These are phyloP conservation scores for Chlamydomonas applanata DNA, from an alignment of 139 green algal genomes.

Conservation along the genomic window DNA sequence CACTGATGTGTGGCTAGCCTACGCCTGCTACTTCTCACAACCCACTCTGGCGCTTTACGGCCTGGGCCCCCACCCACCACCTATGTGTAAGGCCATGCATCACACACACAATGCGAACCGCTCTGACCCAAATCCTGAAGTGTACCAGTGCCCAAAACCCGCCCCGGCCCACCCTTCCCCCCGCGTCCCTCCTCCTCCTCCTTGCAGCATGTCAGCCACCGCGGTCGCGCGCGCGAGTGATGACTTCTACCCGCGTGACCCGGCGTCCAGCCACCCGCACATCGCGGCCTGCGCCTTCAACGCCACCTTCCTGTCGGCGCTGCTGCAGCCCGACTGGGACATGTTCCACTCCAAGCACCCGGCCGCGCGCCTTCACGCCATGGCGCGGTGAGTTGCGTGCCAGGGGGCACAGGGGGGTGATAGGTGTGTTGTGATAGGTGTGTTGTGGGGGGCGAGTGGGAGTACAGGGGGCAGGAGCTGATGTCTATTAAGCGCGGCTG, in stretches of 20 bases:
- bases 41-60: no score
- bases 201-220: slow-evolving; percentile 79
- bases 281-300: slow-evolving; percentile 89
- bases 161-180: neutral
- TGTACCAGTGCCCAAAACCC: neutral
- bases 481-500: no score
- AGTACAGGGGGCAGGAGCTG: no score
- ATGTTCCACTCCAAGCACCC: slow-evolving; percentile 72
- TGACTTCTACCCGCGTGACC: slow-evolving; percentile 81
- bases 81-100: no score
- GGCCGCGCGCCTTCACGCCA: slow-evolving; percentile 52
- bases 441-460: no score
- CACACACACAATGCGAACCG: no score
- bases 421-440: no score
- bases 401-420: slow-evolving; percentile 39
- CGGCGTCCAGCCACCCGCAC: slow-evolving; percentile 80
- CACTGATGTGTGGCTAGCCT: no score
- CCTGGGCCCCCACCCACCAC: no score
- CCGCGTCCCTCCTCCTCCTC: neutral
- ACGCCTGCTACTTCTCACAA: no score
- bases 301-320: slow-evolving; percentile 64
- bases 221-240: slow-evolving; percentile 85
- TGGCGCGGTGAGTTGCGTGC: slow-evolving; percentile 45
- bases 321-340: slow-evolving; percentile 79
- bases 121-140: no score